phyloP scores from a whole-genome alignment of 164 flowering plant genomes.

The grape (Vitis vinifera) region ASM3070453v1 NC_081823.1:6785001-6785500 shows the following conservation, averaged over 20 bases:
- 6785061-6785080: constrained; percentile 61
- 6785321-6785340: too few species aligned
- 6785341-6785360: too few species aligned
- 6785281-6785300: too few species aligned
- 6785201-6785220: not conserved
- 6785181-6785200: constrained; percentile 66
- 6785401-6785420: too few species aligned
- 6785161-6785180: constrained; percentile 68
- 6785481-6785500: too few species aligned
- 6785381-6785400: too few species aligned
- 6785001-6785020: constrained; percentile 2
- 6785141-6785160: constrained; percentile 57
- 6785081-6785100: constrained; percentile 45
- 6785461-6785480: too few species aligned
- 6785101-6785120: constrained; percentile 70
- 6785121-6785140: constrained; percentile 70
- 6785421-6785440: too few species aligned
- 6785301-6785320: too few species aligned
- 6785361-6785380: too few species aligned
- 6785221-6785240: not conserved
- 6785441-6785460: too few species aligned
- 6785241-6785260: too few species aligned
- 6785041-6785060: constrained; percentile 71
- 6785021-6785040: constrained; percentile 10
- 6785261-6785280: not conserved